Conservation (phyloP, 345 rosid species). For the Angophora floribunda region DNA sequence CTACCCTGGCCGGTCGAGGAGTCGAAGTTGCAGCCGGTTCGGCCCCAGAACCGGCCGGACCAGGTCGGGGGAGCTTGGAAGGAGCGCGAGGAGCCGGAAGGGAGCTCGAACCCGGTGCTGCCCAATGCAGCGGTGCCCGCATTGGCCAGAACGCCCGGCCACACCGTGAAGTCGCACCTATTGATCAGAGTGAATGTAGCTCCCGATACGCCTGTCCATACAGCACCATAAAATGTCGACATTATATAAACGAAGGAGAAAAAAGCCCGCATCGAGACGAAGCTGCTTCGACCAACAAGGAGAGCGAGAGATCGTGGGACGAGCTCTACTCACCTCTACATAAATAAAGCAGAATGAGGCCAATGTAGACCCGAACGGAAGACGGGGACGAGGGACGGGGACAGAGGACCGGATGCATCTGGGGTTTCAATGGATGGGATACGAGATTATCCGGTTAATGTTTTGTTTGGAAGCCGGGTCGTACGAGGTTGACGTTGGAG, state of each 20-base stretch:
- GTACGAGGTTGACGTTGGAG: background rate
- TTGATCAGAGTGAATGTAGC: constrained; percentile 52
- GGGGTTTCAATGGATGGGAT: background rate
- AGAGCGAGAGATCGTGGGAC: background rate
- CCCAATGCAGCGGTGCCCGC: constrained; percentile 39
- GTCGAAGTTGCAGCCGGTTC: constrained; percentile 51
- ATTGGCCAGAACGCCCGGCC: constrained; percentile 91
- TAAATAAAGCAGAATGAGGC: constrained; percentile 14
- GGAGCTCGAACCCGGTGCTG: constrained; percentile 77
- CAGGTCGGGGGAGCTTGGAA: constrained; percentile 69
- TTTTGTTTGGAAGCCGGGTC: background rate
- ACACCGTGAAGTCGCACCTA: constrained; percentile 71
- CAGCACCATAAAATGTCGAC: background rate
- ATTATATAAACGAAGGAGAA: background rate
- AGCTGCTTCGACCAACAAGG: background rate
- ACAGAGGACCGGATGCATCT: constrained; percentile 11
- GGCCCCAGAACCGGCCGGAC: constrained; percentile 96
- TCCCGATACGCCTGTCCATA: constrained; percentile 24
- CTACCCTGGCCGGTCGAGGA: constrained; percentile 63
- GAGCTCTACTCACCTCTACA: constrained; percentile 16
- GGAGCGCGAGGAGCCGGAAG: constrained; percentile 34
- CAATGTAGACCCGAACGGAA: background rate
- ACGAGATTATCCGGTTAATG: background rate
- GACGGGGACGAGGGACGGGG: background rate
- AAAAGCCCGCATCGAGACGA: background rate